Conservation (phyloP, 495 filamentous ascomycete species). For the Penicillium canariense region DNA sequence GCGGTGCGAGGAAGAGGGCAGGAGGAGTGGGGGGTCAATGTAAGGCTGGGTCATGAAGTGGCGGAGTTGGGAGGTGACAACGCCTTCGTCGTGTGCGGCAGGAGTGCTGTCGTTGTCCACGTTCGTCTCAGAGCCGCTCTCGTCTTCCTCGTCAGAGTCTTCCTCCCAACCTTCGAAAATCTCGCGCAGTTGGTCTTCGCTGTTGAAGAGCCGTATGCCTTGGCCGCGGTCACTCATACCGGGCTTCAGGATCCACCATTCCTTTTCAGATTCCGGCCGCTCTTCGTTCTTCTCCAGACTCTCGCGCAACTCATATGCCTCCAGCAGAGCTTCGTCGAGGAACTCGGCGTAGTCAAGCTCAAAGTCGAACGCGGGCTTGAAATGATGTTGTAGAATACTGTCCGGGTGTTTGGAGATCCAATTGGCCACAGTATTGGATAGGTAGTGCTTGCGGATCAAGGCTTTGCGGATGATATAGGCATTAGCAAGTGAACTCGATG, state of each 20-base stretch:
- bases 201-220: slow-evolving; percentile 85
- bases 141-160: slow-evolving; percentile 43
- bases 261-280: slow-evolving; percentile 48
- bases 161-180: slow-evolving; percentile 91
- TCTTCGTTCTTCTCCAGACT: slow-evolving; percentile 65
- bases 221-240: slow-evolving; percentile 96
- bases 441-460: slow-evolving; percentile 93
- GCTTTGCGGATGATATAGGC: slow-evolving; percentile 95
- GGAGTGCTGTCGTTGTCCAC: slow-evolving; percentile 30
- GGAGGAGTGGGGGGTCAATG: slow-evolving; percentile 81
- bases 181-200: slow-evolving; percentile 69
- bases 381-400: slow-evolving; percentile 61
- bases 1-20: slow-evolving; percentile 58
- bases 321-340: slow-evolving; percentile 85
- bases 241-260: slow-evolving; percentile 99
- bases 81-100: slow-evolving; percentile 40
- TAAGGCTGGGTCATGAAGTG: slow-evolving; percentile 98
- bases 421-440: slow-evolving; percentile 71
- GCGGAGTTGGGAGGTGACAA: slow-evolving; percentile 86
- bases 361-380: slow-evolving; percentile 75
- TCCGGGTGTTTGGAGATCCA: slow-evolving; percentile 81
- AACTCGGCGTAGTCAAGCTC: slow-evolving; percentile 97
- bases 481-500: slow-evolving; percentile 63
- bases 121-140: slow-evolving; percentile 29
- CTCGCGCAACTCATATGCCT: slow-evolving; percentile 81